These are phyloP conservation scores for Penicillium paneum DNA, from an alignment of 2,329 filamentous ascomycete genomes.

Conservation along the genomic window DNA sequence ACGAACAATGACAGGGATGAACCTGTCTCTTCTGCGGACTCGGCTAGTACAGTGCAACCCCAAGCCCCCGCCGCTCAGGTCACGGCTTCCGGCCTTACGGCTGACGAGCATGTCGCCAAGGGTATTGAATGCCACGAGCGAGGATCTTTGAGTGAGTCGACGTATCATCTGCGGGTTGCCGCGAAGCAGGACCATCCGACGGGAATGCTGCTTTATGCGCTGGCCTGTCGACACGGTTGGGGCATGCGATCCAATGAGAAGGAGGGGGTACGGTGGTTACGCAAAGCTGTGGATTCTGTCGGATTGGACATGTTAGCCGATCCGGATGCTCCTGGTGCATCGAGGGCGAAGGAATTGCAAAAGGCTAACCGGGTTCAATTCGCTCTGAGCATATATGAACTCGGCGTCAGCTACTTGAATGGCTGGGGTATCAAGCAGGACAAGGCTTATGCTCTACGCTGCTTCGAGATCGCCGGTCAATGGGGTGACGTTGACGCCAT, in stretches of 20 bases:
- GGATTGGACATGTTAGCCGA: conserved; percentile 80
- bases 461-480: conserved; percentile 91
- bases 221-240: conserved; percentile 95
- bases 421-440: conserved; percentile 97
- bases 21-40: conserved; percentile 55
- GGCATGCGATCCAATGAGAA: conserved; percentile 89
- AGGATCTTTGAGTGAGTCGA: conserved; percentile 86
- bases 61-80: conserved; percentile 32
- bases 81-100: conserved; percentile 31
- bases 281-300: conserved; percentile 82
- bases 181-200: conserved; percentile 83
- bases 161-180: conserved; percentile 89
- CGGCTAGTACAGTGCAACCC: conserved; percentile 61
- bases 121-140: conserved; percentile 87
- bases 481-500: conserved; percentile 97
- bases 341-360: conserved; percentile 59
- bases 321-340: conserved; percentile 50
- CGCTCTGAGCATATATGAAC: conserved; percentile 90
- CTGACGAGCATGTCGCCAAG: conserved; percentile 85
- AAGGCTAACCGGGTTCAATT: conserved; percentile 90
- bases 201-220: conserved; percentile 91
- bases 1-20: conserved; percentile 33
- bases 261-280: conserved; percentile 88
- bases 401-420: conserved; percentile 96
- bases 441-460: conserved; percentile 78